Conservation (phyloP, 805 yeast species). For the Nakazawaea siamensis region DNA sequence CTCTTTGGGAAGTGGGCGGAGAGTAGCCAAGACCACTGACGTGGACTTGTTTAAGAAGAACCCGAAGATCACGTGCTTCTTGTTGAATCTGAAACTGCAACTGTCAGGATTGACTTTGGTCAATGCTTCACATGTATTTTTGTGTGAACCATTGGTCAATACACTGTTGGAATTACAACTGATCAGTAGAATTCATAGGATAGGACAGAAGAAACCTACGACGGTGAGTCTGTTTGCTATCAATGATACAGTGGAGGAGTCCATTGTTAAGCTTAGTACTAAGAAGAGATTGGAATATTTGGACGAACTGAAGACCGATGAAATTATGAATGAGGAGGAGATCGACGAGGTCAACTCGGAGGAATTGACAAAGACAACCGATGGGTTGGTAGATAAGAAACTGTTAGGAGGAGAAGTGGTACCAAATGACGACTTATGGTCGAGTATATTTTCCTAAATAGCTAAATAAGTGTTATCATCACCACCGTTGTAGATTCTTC, state of each 20-base stretch:
- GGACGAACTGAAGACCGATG: conserved; percentile 5
- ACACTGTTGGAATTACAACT: conserved; percentile 88
- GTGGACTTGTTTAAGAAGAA: conserved; percentile 55
- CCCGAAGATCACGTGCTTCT: conserved; percentile 66
- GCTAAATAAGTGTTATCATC: conserved; percentile 59
- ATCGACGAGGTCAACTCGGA: conserved; percentile 43
- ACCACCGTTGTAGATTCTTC: conserved; percentile 59
- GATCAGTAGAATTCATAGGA: conserved; percentile 82
- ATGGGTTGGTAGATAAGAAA: conserved; percentile 36
- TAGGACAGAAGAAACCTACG: conserved; percentile 78
- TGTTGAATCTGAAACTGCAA: conserved; percentile 78
- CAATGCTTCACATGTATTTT: conserved; percentile 86
- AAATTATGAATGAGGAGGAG: conserved; percentile 17
- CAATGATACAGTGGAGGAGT: conserved; percentile 80
- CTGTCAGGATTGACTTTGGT: conserved; percentile 87
- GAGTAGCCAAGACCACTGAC: conserved; percentile 21
- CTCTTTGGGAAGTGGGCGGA: conserved; percentile 23
- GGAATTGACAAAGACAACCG: conserved; percentile 44
- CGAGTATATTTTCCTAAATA: conserved; percentile 40
- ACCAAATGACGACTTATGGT: conserved; percentile 51
- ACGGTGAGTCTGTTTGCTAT: conserved; percentile 91
- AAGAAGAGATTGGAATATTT: conserved; percentile 43
- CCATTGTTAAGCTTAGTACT: conserved; percentile 64
- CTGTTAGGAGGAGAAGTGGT: conserved; percentile 53
- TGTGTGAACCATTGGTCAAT: conserved; percentile 89